These are phyloP conservation scores for Puccinia coronata DNA, from an alignment of 1,284 basidiomycete species.

Conservation along the genomic window DNA sequence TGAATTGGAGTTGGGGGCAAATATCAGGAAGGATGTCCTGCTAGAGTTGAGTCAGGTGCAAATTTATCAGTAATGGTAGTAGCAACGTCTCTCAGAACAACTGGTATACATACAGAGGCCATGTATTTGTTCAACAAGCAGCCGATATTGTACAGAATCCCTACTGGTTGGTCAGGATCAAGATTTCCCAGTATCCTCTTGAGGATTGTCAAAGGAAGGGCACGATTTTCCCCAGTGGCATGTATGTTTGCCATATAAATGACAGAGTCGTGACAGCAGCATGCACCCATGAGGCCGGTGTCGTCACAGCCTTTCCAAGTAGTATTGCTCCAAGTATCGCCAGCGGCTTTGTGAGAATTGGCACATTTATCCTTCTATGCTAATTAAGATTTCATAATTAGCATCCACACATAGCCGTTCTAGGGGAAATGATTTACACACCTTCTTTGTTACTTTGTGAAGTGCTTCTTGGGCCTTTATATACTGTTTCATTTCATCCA, in stretches of 20 bases:
- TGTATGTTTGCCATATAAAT: constrained; percentile 3
- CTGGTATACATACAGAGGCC: background rate
- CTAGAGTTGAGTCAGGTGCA: background rate
- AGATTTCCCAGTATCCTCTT: background rate
- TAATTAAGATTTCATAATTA: background rate
- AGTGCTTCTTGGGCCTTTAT: background rate
- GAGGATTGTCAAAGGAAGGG: background rate
- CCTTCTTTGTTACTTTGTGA: background rate
- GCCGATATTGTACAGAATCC: constrained; percentile 23
- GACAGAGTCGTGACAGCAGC: background rate
- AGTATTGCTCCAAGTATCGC: background rate
- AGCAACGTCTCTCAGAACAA: background rate
- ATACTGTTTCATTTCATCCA: background rate
- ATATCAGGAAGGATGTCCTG: background rate
- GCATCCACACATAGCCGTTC: too few relatives aligned
- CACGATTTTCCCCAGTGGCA: background rate
- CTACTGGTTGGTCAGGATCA: background rate
- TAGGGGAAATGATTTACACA: background rate
- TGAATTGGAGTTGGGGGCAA: background rate
- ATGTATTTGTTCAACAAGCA: constrained; percentile 20
- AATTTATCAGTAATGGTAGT: background rate
- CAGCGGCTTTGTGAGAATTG: background rate
- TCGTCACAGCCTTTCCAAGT: constrained; percentile 27
- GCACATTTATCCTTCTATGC: constrained; percentile 7
- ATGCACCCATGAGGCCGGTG: constrained; percentile 9